Conservation (phyloP, 331 rosid species). For the Prunus yedoensis region DNA sequence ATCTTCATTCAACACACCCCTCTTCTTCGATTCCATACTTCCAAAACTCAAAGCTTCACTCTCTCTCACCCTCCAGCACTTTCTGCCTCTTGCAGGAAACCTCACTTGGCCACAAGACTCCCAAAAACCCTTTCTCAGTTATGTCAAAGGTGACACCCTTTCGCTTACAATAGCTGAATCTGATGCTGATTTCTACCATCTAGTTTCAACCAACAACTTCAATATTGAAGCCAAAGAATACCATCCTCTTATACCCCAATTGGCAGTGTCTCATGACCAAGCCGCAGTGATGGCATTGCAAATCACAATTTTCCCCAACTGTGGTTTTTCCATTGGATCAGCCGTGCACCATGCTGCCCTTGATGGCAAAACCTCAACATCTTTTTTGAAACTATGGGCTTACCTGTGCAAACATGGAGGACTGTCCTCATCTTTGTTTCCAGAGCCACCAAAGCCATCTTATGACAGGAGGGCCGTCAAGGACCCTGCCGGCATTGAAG, state of each 20-base stretch:
- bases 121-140: constrained; percentile 35
- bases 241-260: constrained; percentile 39
- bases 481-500: constrained; percentile 11
- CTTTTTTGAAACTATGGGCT: constrained; percentile 43
- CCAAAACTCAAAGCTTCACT: constrained; percentile 51
- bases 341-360: constrained; percentile 37
- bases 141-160: constrained; percentile 36
- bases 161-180: constrained; percentile 34
- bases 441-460: constrained; percentile 15
- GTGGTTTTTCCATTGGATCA: constrained; percentile 41
- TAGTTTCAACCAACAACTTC: not conserved
- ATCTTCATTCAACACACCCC: not conserved
- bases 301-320: constrained; percentile 36
- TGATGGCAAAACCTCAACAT: constrained; percentile 36
- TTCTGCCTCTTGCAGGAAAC: constrained; percentile 47
- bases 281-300: constrained; percentile 36
- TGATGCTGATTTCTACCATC: constrained; percentile 16
- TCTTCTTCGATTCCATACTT: constrained; percentile 25
- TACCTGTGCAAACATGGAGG: constrained; percentile 16
- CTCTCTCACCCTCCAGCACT: constrained; percentile 54
- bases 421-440: not conserved
- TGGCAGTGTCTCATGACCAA: constrained; percentile 17
- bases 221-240: constrained; percentile 7
- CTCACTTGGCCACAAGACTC: constrained; percentile 51
- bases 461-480: constrained; percentile 24